phyloP scores from a whole-genome alignment of 176 grass and related monocot genomes.

The Oryza meridionalis region DNA sequence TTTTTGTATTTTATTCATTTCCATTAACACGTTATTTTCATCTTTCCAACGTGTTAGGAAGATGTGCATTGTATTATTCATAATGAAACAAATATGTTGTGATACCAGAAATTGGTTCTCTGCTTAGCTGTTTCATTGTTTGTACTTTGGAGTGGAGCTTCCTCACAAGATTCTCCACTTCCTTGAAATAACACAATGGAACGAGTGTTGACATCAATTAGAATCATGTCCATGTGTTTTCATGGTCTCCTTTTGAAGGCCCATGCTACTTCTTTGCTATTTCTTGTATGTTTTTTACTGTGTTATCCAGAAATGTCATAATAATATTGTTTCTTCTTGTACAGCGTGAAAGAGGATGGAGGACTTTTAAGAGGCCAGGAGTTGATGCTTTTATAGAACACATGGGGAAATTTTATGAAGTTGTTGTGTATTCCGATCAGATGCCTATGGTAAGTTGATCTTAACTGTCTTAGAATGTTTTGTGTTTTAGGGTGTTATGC shows the following conservation, averaged over 20 bases:
- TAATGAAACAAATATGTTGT: conserved; percentile 30
- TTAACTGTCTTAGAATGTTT: conserved; percentile 27
- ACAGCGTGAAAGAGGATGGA: conserved; percentile 96
- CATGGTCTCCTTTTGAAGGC: neutral
- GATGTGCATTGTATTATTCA: neutral
- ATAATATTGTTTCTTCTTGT: conserved; percentile 26
- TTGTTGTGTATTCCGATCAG: conserved; percentile 96
- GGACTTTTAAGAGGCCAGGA: conserved; percentile 94
- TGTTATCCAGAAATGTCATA: conserved; percentile 27
- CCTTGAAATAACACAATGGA: neutral
- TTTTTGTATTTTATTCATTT: neutral
- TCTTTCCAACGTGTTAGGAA: neutral
- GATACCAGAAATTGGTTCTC: neutral
- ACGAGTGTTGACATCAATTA: conserved; percentile 1
- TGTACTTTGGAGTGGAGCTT: neutral
- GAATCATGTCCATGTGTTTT: neutral
- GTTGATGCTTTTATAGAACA: conserved; percentile 91
- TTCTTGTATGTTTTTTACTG: neutral
- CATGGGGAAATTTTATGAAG: conserved; percentile 73
- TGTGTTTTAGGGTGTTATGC: conserved; percentile 1
- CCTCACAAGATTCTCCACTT: neutral
- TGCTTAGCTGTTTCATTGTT: neutral
- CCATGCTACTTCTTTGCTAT: neutral
- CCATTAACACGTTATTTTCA: neutral
- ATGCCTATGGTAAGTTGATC: conserved; percentile 70